phyloP scores from a whole-genome alignment of 805 yeast genomes.

The Blastobotrys terrestris region DNA sequence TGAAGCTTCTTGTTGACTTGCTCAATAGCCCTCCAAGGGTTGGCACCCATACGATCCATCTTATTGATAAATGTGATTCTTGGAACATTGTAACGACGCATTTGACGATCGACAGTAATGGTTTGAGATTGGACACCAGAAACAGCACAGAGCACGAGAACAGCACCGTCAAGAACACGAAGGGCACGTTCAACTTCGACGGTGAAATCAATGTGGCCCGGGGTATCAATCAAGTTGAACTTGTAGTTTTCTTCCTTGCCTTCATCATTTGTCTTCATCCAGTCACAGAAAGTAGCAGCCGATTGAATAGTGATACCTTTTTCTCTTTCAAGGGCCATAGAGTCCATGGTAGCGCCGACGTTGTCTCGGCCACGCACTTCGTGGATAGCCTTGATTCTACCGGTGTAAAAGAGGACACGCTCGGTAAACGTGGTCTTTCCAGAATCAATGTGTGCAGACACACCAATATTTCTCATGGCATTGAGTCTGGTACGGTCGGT shows the following conservation, averaged over 20 bases:
- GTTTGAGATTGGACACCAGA: conserved; percentile 98
- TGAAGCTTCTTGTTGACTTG: conserved; percentile 82
- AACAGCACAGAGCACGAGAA: conserved; percentile 96
- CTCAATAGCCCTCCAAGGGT: conserved; percentile 92
- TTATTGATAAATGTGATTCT: conserved; percentile 93
- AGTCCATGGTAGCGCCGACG: conserved; percentile 99
- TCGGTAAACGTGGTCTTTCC: conserved; percentile 98
- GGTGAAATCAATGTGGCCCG: conserved; percentile 98
- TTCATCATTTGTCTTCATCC: conserved; percentile 46
- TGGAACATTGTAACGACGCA: conserved; percentile 97
- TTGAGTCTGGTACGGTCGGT: conserved; percentile 39
- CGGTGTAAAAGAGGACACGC: conserved; percentile 92
- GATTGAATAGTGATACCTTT: conserved; percentile 98
- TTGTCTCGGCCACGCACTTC: conserved; percentile 94
- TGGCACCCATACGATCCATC: conserved; percentile 99
- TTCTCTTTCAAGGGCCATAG: conserved; percentile 97
- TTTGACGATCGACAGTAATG: conserved; percentile 97
- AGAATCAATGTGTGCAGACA: conserved; percentile 96
- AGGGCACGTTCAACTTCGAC: conserved; percentile 98
- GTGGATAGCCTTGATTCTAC: conserved; percentile 93
- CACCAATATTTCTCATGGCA: conserved; percentile 87
- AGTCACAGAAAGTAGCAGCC: conserved; percentile 96
- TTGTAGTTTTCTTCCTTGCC: conserved; percentile 59
- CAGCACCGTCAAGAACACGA: conserved; percentile 97
- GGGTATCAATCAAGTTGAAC: conserved; percentile 94